Conservation (phyloP, 345 rosid species). For the Salix koriyanagi region DNA sequence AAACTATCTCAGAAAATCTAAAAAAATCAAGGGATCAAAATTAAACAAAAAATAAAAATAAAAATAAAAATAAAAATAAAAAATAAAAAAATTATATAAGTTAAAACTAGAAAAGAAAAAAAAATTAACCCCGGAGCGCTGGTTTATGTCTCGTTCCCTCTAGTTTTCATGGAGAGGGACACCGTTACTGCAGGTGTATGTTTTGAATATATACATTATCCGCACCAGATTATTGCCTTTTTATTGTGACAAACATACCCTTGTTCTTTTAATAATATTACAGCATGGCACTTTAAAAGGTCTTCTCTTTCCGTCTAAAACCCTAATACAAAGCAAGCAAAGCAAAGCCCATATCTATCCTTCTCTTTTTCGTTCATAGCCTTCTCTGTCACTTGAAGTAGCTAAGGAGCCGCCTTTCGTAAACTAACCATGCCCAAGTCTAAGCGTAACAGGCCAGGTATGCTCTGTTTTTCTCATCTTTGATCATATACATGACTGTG, state of each 20-base stretch:
- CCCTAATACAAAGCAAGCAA: background rate
- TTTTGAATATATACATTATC: background rate
- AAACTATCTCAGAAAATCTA: too few species aligned
- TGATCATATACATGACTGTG: background rate
- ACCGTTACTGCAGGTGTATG: background rate
- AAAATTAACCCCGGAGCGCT: too few species aligned
- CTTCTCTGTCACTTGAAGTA: background rate
- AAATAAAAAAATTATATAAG: too few species aligned
- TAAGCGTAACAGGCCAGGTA: constrained; percentile 79
- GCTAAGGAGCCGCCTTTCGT: background rate
- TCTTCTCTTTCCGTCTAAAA: background rate
- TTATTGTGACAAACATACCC: background rate
- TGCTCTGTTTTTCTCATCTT: background rate
- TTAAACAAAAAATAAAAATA: too few species aligned
- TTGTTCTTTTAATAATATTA: background rate
- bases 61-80: too few species aligned
- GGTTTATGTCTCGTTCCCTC: too few species aligned
- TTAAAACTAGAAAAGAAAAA: too few species aligned
- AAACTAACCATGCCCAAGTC: constrained; percentile 75
- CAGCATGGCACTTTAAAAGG: background rate
- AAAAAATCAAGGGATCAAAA: too few species aligned
- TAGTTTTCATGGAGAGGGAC: background rate
- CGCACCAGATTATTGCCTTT: background rate
- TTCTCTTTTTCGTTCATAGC: background rate
- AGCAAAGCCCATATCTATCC: background rate